phyloP scores from a whole-genome alignment of 108 stramenopile genomes.

The Mediolabrus comicus region DNA sequence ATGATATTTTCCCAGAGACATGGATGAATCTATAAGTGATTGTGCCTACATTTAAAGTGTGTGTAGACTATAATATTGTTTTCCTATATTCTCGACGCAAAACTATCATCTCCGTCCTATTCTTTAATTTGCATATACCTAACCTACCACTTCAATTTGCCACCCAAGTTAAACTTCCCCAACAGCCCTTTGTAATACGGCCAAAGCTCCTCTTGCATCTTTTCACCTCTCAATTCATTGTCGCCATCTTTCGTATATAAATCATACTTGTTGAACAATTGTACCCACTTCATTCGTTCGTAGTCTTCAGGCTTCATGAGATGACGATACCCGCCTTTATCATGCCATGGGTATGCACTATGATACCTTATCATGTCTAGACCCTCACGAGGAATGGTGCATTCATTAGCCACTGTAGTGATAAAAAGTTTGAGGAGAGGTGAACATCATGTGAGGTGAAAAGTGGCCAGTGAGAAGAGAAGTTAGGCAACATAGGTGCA shows the following conservation, averaged over 20 bases:
- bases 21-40: conserved; percentile 41
- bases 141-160: conserved; percentile 65
- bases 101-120: no score
- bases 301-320: conserved; percentile 65
- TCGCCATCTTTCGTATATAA: conserved; percentile 78
- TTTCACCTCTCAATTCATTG: conserved; percentile 49
- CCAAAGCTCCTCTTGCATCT: conserved; percentile 61
- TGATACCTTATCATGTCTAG: conserved; percentile 84
- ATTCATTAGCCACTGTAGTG: conserved; percentile 53
- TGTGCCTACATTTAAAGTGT: background rate
- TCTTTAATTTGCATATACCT: background rate
- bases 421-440: no score
- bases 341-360: conserved; percentile 9
- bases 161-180: conserved; percentile 70
- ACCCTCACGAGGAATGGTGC: conserved; percentile 62
- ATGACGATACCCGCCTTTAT: conserved; percentile 59
- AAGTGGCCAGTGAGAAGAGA: no score
- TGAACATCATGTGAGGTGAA: no score
- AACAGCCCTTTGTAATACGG: conserved; percentile 65
- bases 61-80: no score
- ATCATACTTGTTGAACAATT: conserved; percentile 76
- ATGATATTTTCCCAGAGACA: conserved; percentile 42
- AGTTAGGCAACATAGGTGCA: no score
- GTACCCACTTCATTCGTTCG: conserved; percentile 61
- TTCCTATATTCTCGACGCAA: no score